Evolutionary conservation across 2,329 filamentous ascomycete genomes (phyloP).

Genomic region (Alternaria sp.): DNA sequence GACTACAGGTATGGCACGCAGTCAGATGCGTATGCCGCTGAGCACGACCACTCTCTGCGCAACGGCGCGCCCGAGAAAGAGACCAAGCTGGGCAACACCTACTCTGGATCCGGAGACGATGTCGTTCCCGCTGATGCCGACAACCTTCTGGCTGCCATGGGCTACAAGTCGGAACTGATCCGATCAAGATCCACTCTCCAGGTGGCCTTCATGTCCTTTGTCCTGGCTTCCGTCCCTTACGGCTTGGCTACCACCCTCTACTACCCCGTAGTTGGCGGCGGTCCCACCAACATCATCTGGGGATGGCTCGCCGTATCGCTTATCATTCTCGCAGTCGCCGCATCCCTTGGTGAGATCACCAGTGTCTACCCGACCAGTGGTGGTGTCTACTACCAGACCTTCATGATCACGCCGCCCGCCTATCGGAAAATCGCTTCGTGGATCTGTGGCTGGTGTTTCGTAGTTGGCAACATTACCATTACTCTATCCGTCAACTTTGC

Average conservation of each 20-base stretch:
- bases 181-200: slow-evolving; percentile 71
- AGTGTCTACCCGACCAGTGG: slow-evolving; percentile 78
- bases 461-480: slow-evolving; percentile 81
- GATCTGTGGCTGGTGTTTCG: slow-evolving; percentile 77
- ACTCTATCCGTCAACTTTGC: slow-evolving; percentile 84
- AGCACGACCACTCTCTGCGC: slow-evolving; percentile 35
- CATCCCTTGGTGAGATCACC: slow-evolving; percentile 75
- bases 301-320: slow-evolving; percentile 72
- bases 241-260: slow-evolving; percentile 73
- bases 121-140: slow-evolving; percentile 58
- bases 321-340: slow-evolving; percentile 72
- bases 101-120: slow-evolving; percentile 30
- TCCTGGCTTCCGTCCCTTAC: slow-evolving; percentile 76
- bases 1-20: slow-evolving; percentile 41
- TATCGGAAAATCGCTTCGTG: slow-evolving; percentile 71
- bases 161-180: slow-evolving; percentile 69
- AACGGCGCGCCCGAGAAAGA: slow-evolving; percentile 30
- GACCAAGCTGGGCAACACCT: slow-evolving; percentile 32
- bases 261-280: slow-evolving; percentile 71
- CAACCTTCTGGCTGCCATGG: slow-evolving; percentile 67
- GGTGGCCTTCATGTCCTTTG: slow-evolving; percentile 78
- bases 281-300: slow-evolving; percentile 74
- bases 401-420: slow-evolving; percentile 69
- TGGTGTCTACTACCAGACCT: slow-evolving; percentile 80
- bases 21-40: slow-evolving; percentile 43